Percentiles rank a stretch among this genome's conserved stretches.
phyloP scores from a whole-genome alignment of 73 alveolate genomes.

The Urostyla sp. region DNA sequence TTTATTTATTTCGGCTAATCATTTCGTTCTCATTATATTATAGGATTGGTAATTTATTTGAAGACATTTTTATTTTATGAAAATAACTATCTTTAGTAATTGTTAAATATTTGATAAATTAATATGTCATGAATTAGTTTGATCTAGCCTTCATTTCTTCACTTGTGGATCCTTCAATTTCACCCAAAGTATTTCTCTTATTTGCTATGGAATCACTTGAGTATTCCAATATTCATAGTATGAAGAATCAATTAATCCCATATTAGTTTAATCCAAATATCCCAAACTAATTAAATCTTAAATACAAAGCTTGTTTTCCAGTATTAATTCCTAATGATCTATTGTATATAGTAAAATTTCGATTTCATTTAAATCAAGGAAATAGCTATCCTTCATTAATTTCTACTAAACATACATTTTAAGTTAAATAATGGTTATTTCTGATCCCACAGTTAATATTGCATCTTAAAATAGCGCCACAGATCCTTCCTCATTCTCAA shows the following conservation, averaged over 20 bases:
- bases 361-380: conserved; percentile 29
- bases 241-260: conserved; percentile 21
- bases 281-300: conserved; percentile 18
- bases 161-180: conserved; percentile 31
- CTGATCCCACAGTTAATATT: background rate
- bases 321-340: background rate
- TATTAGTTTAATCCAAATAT: background rate
- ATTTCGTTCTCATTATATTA: no score
- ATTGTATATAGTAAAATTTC: conserved; percentile 10
- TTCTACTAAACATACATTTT: conserved; percentile 25
- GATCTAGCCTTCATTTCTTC: background rate
- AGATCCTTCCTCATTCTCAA: background rate
- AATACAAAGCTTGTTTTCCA: conserved; percentile 15
- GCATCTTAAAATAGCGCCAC: conserved; percentile 29
- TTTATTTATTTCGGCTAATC: no score
- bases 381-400: background rate
- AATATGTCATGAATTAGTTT: background rate
- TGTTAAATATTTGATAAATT: no score
- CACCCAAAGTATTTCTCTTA: conserved; percentile 25
- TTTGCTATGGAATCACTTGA: background rate
- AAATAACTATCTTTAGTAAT: no score
- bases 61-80: background rate
- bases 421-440: background rate
- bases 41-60: no score
- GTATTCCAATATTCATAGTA: conserved; percentile 34